These are phyloP conservation scores for Diaporthe australafricana DNA, from an alignment of 2,329 filamentous ascomycete genomes.

Conservation along the genomic window DNA sequence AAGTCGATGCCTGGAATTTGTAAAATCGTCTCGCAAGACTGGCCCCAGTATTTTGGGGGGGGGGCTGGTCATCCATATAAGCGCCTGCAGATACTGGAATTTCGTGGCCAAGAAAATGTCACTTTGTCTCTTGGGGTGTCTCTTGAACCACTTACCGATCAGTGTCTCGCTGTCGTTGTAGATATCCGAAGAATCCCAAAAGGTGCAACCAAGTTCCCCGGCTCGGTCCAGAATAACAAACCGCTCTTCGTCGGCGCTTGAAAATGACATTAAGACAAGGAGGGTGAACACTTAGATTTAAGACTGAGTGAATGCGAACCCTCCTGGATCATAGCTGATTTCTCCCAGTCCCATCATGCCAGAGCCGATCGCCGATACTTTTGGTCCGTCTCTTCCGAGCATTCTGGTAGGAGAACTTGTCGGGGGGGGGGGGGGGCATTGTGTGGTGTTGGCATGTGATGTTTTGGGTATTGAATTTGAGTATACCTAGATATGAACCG, in stretches of 20 bases:
- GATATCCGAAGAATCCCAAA: conserved; percentile 54
- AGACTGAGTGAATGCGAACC: conserved; percentile 32
- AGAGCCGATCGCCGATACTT: conserved; percentile 43
- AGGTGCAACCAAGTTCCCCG: conserved; percentile 54
- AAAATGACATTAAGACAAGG: not conserved
- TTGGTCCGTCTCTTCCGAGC: conserved; percentile 42
- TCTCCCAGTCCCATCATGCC: conserved; percentile 44
- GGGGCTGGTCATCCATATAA: conserved; percentile 29
- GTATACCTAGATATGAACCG: no score
- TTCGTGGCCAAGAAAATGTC: conserved; percentile 51
- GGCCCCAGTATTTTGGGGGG: conserved; percentile 13
- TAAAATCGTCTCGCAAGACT: conserved; percentile 43
- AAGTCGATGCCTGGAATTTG: conserved; percentile 54
- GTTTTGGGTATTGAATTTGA: no score
- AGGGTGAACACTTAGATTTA: no score
- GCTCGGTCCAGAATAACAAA: conserved; percentile 50
- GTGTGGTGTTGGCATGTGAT: no score
- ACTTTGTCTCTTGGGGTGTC: conserved; percentile 49
- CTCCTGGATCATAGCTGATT: conserved; percentile 37
- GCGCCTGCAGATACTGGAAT: conserved; percentile 32
- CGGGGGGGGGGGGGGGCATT: no score
- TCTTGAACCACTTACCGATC: conserved; percentile 52
- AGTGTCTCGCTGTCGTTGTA: conserved; percentile 52
- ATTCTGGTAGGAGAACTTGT: conserved; percentile 32
- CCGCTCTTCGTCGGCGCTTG: conserved; percentile 15